These are phyloP conservation scores for Suillus placidus DNA, from an alignment of 768 basidiomycete genomes.

Conservation along the genomic window DNA sequence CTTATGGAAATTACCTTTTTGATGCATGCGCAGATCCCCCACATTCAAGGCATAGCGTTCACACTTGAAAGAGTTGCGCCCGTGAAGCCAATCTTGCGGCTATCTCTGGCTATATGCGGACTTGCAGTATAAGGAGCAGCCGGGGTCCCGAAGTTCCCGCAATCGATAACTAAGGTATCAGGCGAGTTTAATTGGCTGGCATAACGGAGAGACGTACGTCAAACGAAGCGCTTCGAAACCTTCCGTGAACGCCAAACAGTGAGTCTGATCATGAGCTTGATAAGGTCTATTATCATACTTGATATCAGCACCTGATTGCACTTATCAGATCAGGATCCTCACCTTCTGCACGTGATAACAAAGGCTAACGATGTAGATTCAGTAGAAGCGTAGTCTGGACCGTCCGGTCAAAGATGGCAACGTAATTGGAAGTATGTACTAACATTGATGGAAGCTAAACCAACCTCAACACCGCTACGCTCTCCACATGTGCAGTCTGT, in stretches of 20 bases:
- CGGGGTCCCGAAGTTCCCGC: neutral
- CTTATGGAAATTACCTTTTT: neutral
- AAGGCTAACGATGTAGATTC: neutral
- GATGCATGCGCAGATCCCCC: neutral
- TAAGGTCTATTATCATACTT: neutral
- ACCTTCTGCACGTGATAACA: neutral
- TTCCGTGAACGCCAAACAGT: neutral
- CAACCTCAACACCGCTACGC: constrained; percentile 68
- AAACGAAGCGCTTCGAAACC: neutral
- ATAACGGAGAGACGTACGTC: neutral
- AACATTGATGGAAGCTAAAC: constrained; percentile 16
- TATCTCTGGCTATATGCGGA: neutral
- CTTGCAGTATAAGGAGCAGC: neutral
- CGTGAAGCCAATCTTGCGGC: neutral
- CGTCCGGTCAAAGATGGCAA: neutral
- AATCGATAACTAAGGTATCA: neutral
- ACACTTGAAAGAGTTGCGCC: neutral
- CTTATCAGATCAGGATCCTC: neutral
- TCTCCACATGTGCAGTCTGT: constrained; percentile 94
- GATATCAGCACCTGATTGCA: neutral
- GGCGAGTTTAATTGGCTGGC: neutral
- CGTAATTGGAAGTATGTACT: neutral
- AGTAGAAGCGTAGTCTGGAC: neutral
- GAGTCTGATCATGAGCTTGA: neutral
- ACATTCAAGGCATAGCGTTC: neutral